These are phyloP conservation scores for Aspergillus persii DNA, from an alignment of 2,329 filamentous ascomycete species.

Conservation along the genomic window DNA sequence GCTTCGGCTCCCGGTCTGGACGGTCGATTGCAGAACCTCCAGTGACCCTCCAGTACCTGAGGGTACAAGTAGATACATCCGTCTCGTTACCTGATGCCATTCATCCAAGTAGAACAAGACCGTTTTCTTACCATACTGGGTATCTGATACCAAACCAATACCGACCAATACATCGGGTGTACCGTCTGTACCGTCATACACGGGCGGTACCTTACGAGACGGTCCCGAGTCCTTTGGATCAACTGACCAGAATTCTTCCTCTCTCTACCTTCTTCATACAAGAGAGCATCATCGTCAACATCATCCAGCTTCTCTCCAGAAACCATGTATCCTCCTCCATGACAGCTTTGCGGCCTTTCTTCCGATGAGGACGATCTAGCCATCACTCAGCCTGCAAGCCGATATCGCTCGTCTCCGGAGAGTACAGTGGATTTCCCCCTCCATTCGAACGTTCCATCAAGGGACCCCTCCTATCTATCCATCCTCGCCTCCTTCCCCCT, in stretches of 20 bases:
- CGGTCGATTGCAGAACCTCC: no score
- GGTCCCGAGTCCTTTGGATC: not conserved
- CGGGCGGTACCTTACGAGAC: no score
- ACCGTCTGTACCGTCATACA: no score
- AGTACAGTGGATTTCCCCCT: not conserved
- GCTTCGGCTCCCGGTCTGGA: no score
- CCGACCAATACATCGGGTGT: no score
- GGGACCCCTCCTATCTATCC: not conserved
- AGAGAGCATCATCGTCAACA: no score
- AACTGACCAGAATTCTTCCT: not conserved
- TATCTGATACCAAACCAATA: no score
- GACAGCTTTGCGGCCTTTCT: not conserved
- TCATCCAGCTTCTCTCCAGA: not conserved
- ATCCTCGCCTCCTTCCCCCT: not conserved
- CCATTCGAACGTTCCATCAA: not conserved
- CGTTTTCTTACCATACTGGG: no score
- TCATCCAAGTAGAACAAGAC: no score
- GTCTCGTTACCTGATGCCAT: no score
- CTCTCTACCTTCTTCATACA: not conserved
- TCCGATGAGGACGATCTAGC: not conserved
- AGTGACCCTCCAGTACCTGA: no score
- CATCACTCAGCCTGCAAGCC: not conserved
- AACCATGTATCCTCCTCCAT: slow-evolving; percentile 1
- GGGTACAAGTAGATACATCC: no score
- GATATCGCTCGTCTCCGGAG: not conserved